These are phyloP conservation scores for Apiotrichum mycotoxinovorans DNA, from an alignment of 1,284 basidiomycete species.

Conservation along the genomic window DNA sequence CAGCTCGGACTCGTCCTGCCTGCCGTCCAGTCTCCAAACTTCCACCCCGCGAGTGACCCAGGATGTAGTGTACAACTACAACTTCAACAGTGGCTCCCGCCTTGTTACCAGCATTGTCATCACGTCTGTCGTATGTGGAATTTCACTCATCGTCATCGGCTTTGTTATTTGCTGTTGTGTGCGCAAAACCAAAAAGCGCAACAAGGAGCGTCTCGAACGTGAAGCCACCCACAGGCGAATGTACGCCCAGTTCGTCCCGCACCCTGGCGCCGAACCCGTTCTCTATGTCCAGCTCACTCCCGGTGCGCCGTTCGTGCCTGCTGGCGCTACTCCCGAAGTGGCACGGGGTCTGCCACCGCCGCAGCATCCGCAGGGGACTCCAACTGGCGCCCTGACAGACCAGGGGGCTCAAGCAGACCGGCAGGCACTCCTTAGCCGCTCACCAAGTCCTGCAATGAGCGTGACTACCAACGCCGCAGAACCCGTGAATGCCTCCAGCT, in stretches of 20 bases:
- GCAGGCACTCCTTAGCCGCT: background rate
- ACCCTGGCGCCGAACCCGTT: background rate
- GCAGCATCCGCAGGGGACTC: too few relatives aligned
- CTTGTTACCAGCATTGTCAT: background rate
- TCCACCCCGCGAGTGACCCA: background rate
- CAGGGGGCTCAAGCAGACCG: too few relatives aligned
- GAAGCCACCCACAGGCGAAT: background rate
- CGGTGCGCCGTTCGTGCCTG: background rate
- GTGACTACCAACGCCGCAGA: background rate
- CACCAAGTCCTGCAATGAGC: background rate
- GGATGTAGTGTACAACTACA: background rate
- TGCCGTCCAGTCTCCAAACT: background rate
- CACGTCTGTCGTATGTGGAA: background rate
- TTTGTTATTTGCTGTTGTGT: background rate
- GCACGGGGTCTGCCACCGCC: too few relatives aligned
- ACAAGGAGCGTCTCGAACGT: background rate
- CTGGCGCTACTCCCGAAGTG: background rate
- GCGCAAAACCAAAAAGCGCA: background rate
- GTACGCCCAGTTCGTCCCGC: background rate
- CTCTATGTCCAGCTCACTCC: background rate
- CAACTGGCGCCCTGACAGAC: too few relatives aligned
- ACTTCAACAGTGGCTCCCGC: background rate
- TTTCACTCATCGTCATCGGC: background rate
- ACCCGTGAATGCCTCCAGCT: background rate
- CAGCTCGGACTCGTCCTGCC: background rate